Percentiles rank a stretch among this genome's conserved stretches.
Conservation (phyloP, 805 yeast species). For the Danielia oregonensis region DNA sequence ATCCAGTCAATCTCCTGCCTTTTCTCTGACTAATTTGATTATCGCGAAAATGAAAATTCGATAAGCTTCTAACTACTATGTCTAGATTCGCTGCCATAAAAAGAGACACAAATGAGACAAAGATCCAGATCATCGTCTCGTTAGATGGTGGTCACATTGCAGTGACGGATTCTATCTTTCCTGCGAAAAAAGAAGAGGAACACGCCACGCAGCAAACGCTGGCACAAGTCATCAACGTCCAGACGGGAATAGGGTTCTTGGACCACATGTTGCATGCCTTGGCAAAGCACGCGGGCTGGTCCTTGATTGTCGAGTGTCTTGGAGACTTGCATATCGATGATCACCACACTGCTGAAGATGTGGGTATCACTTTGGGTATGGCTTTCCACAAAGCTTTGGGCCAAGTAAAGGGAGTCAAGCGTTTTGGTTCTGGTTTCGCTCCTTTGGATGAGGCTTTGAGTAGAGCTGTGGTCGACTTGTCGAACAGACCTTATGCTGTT, state of each 20-base stretch:
- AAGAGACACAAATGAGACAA: slow-evolving; percentile 89
- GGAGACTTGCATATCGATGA: slow-evolving; percentile 97
- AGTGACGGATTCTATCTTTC: slow-evolving; percentile 57
- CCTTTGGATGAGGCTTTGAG: slow-evolving; percentile 96
- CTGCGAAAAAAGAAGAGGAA: slow-evolving; percentile 21
- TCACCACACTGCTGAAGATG: slow-evolving; percentile 95
- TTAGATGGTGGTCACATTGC: slow-evolving; percentile 81
- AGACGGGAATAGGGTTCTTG: slow-evolving; percentile 91
- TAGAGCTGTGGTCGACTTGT: slow-evolving; percentile 92
- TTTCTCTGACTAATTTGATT: too few relatives aligned
- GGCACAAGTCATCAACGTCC: slow-evolving; percentile 71
- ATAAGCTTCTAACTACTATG: too few relatives aligned
- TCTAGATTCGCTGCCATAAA: slow-evolving; percentile 43
- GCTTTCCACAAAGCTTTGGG: slow-evolving; percentile 91
- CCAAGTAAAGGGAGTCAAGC: slow-evolving; percentile 80
- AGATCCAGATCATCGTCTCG: slow-evolving; percentile 78
- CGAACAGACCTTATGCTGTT: slow-evolving; percentile 90
- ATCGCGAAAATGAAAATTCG: too few relatives aligned
- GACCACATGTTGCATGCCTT: slow-evolving; percentile 98
- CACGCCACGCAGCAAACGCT: slow-evolving; percentile 70
- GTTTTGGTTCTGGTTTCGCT: slow-evolving; percentile 92
- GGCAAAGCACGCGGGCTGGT: slow-evolving; percentile 97
- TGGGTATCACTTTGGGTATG: slow-evolving; percentile 85
- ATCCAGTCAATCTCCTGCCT: too few relatives aligned
- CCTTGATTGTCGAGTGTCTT: slow-evolving; percentile 78